Conservation (phyloP, 164 flowering plant genomes). For the Houttuynia cordata region DNA sequence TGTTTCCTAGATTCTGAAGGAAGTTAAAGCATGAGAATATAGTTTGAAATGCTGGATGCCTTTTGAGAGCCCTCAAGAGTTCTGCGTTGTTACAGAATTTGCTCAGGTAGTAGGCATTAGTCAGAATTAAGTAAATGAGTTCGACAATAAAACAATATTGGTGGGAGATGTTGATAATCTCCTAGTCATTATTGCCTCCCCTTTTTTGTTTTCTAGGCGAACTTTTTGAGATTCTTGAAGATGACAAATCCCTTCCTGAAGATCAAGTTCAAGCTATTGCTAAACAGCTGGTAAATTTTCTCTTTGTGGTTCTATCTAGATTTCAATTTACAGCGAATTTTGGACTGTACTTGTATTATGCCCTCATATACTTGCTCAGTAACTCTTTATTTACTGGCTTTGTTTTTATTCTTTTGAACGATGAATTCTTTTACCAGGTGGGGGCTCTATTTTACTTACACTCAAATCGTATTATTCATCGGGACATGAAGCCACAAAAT, state of each 20-base stretch:
- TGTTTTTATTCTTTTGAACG: background rate
- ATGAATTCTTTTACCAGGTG: conserved; percentile 41
- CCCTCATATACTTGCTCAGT: background rate
- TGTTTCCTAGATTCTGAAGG: conserved; percentile 56
- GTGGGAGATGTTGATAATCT: background rate
- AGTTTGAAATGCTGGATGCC: conserved; percentile 95
- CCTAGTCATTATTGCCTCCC: background rate
- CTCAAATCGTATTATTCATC: conserved; percentile 93
- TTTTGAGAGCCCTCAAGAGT: conserved; percentile 89
- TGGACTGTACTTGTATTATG: background rate
- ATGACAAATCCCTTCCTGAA: conserved; percentile 92
- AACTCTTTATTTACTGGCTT: too few species aligned
- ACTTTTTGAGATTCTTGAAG: conserved; percentile 91
- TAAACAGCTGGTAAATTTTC: conserved; percentile 70
- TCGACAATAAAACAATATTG: too few species aligned
- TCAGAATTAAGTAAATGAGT: background rate
- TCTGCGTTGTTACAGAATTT: conserved; percentile 97
- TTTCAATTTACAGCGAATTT: too few species aligned
- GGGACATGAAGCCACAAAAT: conserved; percentile 99
- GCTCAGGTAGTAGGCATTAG: conserved; percentile 50
- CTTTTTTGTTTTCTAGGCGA: conserved; percentile 48
- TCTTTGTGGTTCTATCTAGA: background rate
- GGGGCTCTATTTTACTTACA: conserved; percentile 91
- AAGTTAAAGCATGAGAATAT: conserved; percentile 94
- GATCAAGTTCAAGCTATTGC: conserved; percentile 97